Base-by-base conservation (phyloP, 805 yeast species). In the Clavispora fructus region DNA sequence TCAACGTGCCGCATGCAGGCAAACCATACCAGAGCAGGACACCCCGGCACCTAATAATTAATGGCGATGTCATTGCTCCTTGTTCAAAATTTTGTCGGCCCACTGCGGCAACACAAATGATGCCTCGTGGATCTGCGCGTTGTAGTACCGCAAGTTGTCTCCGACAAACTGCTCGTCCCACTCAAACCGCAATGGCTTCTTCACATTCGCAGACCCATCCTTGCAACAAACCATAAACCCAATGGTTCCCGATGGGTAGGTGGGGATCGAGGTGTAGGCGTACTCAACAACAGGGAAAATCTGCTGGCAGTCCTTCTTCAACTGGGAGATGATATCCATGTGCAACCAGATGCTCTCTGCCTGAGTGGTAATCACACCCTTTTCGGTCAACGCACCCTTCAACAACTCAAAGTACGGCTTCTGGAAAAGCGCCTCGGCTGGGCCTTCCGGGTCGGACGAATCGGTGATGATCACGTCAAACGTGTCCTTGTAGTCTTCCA, bases 371-470 rank as follows among this genome's bases (percentile, higher is more conserved):
- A 80, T 79, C 48, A 91, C 92, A 64, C 99, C 99, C 65, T 88
- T 81, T 53, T 82, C 94, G 50, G 95, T 90, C 57, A 92, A 79
- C n/a, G 98, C 97, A 52, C 82, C 85, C 65, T 77, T 73, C 65
- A 92, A 76, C 52, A 92, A 79, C 68, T 85, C 78, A 67, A 91
- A 92, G 77, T 92, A 92, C 27, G 90, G 88, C 66, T 87, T 85
- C 73, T 91, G 95, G 81, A 94, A 94, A 43, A 92, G 78, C 32
- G 88, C 77, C 68, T 85, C 97, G 42, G 98, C 98, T 30, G 99
- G 98, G 46, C 98, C 99, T 68, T 92, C 98, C 42, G 98, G 98
- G 69, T 92, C 98, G 30, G 97, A 88, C 28, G 97, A 90, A 67
- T 92, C 99, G 43, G 98, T 92, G 67, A 92, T 86, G 68, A 92